These are phyloP conservation scores for Globisporangium recalcitrans DNA, from an alignment of 352 stramenopile species.

Conservation along the genomic window DNA sequence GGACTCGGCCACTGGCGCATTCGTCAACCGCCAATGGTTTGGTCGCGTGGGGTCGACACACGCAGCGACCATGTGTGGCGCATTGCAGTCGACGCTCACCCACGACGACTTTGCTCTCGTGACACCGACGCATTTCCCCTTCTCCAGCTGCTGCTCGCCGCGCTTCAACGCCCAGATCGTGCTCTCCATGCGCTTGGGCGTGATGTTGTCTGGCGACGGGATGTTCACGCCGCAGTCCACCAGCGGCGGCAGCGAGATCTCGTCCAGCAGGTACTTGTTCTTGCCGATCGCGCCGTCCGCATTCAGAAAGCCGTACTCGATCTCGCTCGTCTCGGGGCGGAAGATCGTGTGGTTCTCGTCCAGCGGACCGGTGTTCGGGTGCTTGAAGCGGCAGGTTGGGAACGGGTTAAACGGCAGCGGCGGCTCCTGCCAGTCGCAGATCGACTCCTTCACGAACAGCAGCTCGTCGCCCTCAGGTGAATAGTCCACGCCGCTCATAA, in stretches of 20 bases:
- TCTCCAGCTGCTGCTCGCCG: conserved; percentile 26
- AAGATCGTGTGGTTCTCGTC: conserved; percentile 59
- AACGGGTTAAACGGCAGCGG: conserved; percentile 52
- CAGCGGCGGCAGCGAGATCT: conserved; percentile 55
- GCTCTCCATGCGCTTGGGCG: conserved; percentile 73
- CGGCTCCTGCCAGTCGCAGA: conserved; percentile 80
- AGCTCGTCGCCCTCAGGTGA: conserved; percentile 49
- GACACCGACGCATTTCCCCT: conserved; percentile 47
- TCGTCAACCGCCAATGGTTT: conserved; percentile 34
- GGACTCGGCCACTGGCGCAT: conserved; percentile 25
- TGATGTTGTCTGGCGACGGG: conserved; percentile 79
- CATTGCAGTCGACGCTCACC: conserved; percentile 55
- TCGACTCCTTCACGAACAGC: conserved; percentile 68
- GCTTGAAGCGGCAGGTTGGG: conserved; percentile 52
- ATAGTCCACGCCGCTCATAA: conserved; percentile 78
- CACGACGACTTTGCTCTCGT: conserved; percentile 33
- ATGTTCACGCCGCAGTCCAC: conserved; percentile 72
- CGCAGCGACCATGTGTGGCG: conserved; percentile 32
- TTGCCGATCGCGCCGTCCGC: conserved; percentile 60
- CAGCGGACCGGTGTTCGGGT: conserved; percentile 33
- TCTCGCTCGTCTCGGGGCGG: conserved; percentile 79
- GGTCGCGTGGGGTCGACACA: conserved; percentile 30
- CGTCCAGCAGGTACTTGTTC: conserved; percentile 66
- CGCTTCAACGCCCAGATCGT: conserved; percentile 55
- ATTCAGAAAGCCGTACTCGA: conserved; percentile 81